phyloP scores from a whole-genome alignment of 768 basidiomycete genomes.

The Chalciporus piperatus region DNA sequence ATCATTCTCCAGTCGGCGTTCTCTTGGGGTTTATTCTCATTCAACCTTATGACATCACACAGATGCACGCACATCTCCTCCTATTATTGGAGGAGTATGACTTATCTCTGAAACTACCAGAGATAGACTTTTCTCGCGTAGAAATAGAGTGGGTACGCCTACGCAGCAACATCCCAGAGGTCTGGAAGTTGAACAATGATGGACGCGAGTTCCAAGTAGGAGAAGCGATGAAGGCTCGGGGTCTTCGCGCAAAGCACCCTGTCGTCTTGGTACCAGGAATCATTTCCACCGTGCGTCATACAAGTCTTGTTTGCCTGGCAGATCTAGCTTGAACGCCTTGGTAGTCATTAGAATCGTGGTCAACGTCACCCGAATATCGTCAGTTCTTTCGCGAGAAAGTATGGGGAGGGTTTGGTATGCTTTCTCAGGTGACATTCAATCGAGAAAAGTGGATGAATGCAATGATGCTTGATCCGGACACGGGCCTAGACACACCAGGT shows the following conservation, averaged over 20 bases:
- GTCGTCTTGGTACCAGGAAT: constrained; percentile 88
- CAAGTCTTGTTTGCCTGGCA: background rate
- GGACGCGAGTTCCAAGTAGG: constrained; percentile 81
- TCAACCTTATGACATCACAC: constrained; percentile 63
- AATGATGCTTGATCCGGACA: constrained; percentile 87
- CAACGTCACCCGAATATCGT: constrained; percentile 79
- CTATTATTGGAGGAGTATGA: constrained; percentile 72
- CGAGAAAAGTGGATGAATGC: constrained; percentile 87
- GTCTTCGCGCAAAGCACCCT: constrained; percentile 69
- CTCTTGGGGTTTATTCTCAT: constrained; percentile 63
- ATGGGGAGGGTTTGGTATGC: constrained; percentile 79
- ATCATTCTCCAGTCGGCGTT: constrained; percentile 51
- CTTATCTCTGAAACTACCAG: constrained; percentile 58
- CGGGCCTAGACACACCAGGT: constrained; percentile 85
- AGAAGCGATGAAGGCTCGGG: constrained; percentile 60
- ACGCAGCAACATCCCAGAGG: constrained; percentile 67
- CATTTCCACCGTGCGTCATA: constrained; percentile 70
- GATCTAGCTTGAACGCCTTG: background rate
- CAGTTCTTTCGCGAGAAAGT: constrained; percentile 90
- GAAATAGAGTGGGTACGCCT: constrained; percentile 72
- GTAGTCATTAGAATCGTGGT: constrained; percentile 90
- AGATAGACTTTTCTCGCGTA: constrained; percentile 63
- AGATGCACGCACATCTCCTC: constrained; percentile 64
- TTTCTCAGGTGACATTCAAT: constrained; percentile 80
- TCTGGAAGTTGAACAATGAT: constrained; percentile 79